Conservation (phyloP, 768 basidiomycete genomes). For the Cyclocybe cylindracea region DNA sequence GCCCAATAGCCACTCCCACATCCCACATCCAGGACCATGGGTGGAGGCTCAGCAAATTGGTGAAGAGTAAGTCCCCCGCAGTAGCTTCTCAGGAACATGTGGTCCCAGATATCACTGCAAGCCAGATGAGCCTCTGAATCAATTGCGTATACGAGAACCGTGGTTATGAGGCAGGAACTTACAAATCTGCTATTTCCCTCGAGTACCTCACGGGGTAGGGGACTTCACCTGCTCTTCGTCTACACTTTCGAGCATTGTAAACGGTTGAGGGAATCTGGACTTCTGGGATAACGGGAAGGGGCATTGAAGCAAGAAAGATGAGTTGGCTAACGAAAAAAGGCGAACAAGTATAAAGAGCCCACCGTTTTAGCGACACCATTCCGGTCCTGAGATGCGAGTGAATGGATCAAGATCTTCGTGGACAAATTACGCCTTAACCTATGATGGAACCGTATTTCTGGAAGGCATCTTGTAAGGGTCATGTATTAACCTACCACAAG, state of each 20-base stretch:
- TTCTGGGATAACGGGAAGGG: slow-evolving; percentile 14
- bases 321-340: slow-evolving; percentile 13
- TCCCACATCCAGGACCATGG: slow-evolving; percentile 63
- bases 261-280: slow-evolving; percentile 33
- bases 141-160: not conserved
- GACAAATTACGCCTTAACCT: slow-evolving; percentile 17
- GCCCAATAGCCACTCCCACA: slow-evolving; percentile 75
- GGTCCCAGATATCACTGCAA: slow-evolving; percentile 70
- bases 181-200: slow-evolving; percentile 56
- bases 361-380: slow-evolving; percentile 1
- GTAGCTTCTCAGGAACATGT: slow-evolving; percentile 58
- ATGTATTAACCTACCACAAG: slow-evolving; percentile 49
- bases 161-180: slow-evolving; percentile 20
- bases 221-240: slow-evolving; percentile 49
- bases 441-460: slow-evolving; percentile 21
- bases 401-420: slow-evolving; percentile 20
- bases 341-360: slow-evolving; percentile 8
- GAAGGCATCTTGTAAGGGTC: slow-evolving; percentile 19
- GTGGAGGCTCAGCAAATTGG: slow-evolving; percentile 51
- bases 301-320: slow-evolving; percentile 10
- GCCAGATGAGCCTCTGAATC: not conserved
- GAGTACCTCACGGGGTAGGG: slow-evolving; percentile 58
- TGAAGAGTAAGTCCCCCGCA: slow-evolving; percentile 54
- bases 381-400: slow-evolving; percentile 9
- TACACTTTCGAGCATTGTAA: slow-evolving; percentile 34